Evolutionary conservation across 176 grass and related monocot species (phyloP).

Genomic region (Pharus latifolius): DNA sequence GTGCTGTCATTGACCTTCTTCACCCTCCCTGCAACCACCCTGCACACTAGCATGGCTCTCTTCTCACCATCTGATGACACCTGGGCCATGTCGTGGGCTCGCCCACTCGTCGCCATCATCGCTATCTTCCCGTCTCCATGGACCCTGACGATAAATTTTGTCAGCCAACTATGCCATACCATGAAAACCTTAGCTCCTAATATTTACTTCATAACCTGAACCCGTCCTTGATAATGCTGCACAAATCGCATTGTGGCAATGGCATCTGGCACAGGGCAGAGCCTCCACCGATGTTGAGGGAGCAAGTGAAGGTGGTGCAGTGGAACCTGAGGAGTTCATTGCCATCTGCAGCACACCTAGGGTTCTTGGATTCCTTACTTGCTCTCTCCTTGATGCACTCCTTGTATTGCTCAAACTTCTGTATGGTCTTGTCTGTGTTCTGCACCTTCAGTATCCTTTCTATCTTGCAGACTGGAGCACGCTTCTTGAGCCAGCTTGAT

Average conservation of each 20-base stretch:
- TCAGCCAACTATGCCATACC: background rate
- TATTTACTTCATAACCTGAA: constrained; percentile 30
- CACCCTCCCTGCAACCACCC: constrained; percentile 83
- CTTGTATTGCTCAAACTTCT: constrained; percentile 75
- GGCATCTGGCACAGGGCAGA: constrained; percentile 39
- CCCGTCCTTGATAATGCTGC: constrained; percentile 60
- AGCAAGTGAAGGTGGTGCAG: constrained; percentile 56
- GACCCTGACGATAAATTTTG: background rate
- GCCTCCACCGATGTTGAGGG: constrained; percentile 23
- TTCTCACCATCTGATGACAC: constrained; percentile 8
- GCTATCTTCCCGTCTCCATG: constrained; percentile 47
- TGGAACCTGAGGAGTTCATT: constrained; percentile 86
- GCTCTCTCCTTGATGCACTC: constrained; percentile 59
- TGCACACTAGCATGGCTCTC: constrained; percentile 79
- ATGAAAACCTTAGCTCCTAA: background rate
- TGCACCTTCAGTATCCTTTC: constrained; percentile 76
- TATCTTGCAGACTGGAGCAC: constrained; percentile 48
- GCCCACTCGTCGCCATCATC: constrained; percentile 59
- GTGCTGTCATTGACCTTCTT: constrained; percentile 24
- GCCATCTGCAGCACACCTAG: constrained; percentile 78
- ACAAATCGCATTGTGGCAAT: constrained; percentile 39
- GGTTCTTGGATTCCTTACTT: constrained; percentile 30
- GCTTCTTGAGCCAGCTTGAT: constrained; percentile 74
- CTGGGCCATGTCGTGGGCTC: constrained; percentile 39
- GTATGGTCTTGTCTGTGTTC: constrained; percentile 38